Evolutionary conservation across 345 rosid genomes (phyloP).

Genomic region (Stellera chamaejasme): DNA sequence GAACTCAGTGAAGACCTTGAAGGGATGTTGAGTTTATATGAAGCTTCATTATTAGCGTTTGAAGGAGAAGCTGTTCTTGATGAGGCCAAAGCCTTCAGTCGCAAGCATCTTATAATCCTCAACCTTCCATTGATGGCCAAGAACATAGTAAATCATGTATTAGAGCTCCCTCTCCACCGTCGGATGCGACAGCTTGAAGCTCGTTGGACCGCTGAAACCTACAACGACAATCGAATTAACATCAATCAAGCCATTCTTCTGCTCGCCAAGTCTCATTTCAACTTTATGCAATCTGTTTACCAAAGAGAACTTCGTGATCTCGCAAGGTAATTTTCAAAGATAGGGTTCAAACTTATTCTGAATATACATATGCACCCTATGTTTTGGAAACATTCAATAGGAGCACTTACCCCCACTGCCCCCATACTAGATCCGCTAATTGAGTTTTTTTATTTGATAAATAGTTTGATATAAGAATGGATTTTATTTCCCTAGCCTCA

Average conservation of each 20-base stretch:
- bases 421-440: too few species aligned
- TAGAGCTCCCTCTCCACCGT: slow-evolving; percentile 29
- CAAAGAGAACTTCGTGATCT: slow-evolving; percentile 22
- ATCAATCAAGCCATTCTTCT: slow-evolving; percentile 16
- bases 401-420: too few species aligned
- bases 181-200: slow-evolving; percentile 26
- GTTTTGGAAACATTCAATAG: too few species aligned
- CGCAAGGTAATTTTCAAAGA: slow-evolving; percentile 20
- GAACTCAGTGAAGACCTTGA: slow-evolving; percentile 5
- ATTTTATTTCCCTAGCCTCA: background rate
- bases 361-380: too few species aligned
- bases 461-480: too few species aligned
- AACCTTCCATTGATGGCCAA: background rate
- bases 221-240: background rate
- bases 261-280: slow-evolving; percentile 33
- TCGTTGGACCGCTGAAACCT: slow-evolving; percentile 25
- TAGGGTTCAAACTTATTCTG: too few species aligned
- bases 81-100: slow-evolving; percentile 12
- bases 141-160: slow-evolving; percentile 18
- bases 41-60: slow-evolving; percentile 26
- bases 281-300: slow-evolving; percentile 23
- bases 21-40: slow-evolving; percentile 33
- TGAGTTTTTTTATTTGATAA: too few species aligned
- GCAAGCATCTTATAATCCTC: slow-evolving; percentile 11
- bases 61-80: slow-evolving; percentile 34